phyloP scores from a whole-genome alignment of 2,329 filamentous ascomycete genomes.

The Akanthomyces muscarius region DNA sequence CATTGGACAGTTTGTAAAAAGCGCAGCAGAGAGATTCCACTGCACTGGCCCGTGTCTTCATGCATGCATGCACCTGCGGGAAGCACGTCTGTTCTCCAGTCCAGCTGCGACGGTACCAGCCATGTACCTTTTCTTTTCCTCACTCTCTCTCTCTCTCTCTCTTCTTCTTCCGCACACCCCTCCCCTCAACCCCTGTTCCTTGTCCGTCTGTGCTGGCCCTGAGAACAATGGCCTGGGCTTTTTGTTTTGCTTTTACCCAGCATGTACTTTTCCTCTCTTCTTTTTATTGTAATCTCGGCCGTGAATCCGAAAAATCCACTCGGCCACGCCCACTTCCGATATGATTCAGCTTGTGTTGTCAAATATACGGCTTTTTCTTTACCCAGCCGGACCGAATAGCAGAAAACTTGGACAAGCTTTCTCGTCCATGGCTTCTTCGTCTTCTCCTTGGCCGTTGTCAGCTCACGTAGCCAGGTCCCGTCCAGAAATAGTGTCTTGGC shows the following conservation, averaged over 20 bases:
- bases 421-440: too few relatives aligned
- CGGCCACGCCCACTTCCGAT: background rate
- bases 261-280: background rate
- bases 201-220: background rate
- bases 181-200: background rate
- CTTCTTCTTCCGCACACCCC: background rate
- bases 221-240: background rate
- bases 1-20: too few relatives aligned
- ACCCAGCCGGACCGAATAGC: background rate
- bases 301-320: constrained; percentile 3
- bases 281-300: background rate
- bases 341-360: background rate
- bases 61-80: background rate
- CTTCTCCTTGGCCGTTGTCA: too few relatives aligned
- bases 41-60: background rate
- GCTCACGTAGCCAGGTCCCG: too few relatives aligned
- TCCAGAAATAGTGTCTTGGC: too few relatives aligned
- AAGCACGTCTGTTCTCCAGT: background rate
- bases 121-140: constrained; percentile 1
- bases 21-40: background rate
- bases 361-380: background rate
- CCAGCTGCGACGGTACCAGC: background rate
- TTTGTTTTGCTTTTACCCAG: too few relatives aligned
- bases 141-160: too few relatives aligned
- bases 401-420: background rate